Percentiles rank a stretch among this genome's conserved stretches.
Evolutionary conservation across 345 rosid species (phyloP).

Genomic region (Acer saccharum): DNA sequence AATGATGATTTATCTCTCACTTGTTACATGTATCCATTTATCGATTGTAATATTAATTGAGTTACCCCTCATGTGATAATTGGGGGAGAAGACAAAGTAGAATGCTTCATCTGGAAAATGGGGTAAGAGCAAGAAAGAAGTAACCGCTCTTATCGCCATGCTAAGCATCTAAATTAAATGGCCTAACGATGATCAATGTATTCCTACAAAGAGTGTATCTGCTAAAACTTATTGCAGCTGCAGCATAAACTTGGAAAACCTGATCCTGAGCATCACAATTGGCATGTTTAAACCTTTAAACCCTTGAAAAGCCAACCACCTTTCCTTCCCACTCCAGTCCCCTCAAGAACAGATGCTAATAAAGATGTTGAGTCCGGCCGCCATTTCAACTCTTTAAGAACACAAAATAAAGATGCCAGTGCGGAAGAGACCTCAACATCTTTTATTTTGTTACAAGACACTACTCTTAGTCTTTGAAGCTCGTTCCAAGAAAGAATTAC

Average conservation of each 20-base stretch:
- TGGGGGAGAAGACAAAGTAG: constrained; percentile 6
- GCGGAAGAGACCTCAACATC: constrained; percentile 51
- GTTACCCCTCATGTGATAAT: neutral
- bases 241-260: constrained; percentile 1
- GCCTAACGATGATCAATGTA: neutral
- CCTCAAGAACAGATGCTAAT: constrained; percentile 47
- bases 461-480: constrained; percentile 50
- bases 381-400: constrained; percentile 68
- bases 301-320: constrained; percentile 54
- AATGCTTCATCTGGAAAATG: neutral
- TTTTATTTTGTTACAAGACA: constrained; percentile 55
- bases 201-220: neutral
- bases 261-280: neutral
- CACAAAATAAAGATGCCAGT: constrained; percentile 54
- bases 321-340: constrained; percentile 57
- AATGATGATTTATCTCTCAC: too few relatives aligned
- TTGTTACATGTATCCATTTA: too few relatives aligned
- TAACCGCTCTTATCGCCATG: neutral
- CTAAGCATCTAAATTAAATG: constrained; percentile 1
- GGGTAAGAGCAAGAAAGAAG: neutral
- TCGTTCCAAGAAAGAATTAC: constrained; percentile 52
- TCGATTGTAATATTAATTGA: too few relatives aligned
- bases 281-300: constrained; percentile 32
- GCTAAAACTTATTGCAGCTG: neutral
- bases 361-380: constrained; percentile 62